Percentiles rank a stretch among this genome's conserved stretches.
Evolutionary conservation across 306 rosid genomes (phyloP).

Genomic region (Urtica urens): DNA sequence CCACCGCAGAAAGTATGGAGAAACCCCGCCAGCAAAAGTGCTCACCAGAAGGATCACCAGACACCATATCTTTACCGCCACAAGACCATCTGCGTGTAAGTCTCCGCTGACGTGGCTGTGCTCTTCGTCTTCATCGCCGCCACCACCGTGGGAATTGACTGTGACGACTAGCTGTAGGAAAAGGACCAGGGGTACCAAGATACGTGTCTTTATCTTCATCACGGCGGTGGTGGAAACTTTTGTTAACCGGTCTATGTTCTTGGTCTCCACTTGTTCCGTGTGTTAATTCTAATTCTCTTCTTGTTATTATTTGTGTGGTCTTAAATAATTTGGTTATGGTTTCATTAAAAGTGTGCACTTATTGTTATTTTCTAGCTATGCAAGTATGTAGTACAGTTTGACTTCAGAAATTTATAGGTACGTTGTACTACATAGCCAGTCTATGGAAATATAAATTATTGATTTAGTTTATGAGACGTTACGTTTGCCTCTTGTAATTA

Average conservation of each 20-base stretch:
- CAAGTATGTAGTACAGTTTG: slow-evolving; percentile 27
- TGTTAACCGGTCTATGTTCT: no score
- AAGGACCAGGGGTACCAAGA: slow-evolving; percentile 17
- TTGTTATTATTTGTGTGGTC: neutral
- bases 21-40: slow-evolving; percentile 55
- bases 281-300: no score
- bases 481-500: neutral
- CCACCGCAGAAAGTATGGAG: slow-evolving; percentile 57
- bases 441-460: neutral
- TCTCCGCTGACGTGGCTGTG: neutral
- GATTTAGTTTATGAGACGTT: neutral
- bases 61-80: slow-evolving; percentile 65
- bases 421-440: slow-evolving; percentile 21
- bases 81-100: slow-evolving; percentile 31
- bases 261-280: no score
- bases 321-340: no score
- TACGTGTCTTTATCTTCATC: slow-evolving; percentile 31
- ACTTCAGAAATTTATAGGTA: slow-evolving; percentile 14
- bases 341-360: neutral
- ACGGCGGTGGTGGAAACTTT: no score
- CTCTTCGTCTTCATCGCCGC: neutral
- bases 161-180: slow-evolving; percentile 11
- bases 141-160: slow-evolving; percentile 36
- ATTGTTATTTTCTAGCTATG: no score
- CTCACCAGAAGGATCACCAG: slow-evolving; percentile 39